These are phyloP conservation scores for Macadamia integrifolia DNA, from an alignment of 164 flowering plant species.

Conservation along the genomic window DNA sequence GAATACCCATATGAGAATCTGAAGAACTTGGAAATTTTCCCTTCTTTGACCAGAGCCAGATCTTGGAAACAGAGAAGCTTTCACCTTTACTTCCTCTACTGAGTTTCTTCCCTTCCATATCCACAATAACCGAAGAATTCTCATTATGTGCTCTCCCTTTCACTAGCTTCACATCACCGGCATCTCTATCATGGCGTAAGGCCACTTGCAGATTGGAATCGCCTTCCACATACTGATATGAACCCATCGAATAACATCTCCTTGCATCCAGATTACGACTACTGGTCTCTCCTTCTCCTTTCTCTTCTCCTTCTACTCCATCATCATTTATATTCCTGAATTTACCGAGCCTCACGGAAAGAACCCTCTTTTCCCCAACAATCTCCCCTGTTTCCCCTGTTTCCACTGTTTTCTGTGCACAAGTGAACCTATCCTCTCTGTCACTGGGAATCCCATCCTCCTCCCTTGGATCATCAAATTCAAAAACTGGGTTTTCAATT, in stretches of 20 bases:
- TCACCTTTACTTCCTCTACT: slow-evolving; percentile 51
- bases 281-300: slow-evolving; percentile 19
- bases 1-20: slow-evolving; percentile 10
- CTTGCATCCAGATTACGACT: slow-evolving; percentile 57
- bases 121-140: slow-evolving; percentile 26
- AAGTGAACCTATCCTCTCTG: slow-evolving; percentile 24
- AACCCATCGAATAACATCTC: slow-evolving; percentile 79
- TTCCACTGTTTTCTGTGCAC: slow-evolving; percentile 20
- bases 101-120: slow-evolving; percentile 49
- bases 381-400: slow-evolving; percentile 25
- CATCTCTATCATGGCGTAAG: slow-evolving; percentile 19
- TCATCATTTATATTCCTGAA: slow-evolving; percentile 43
- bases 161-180: slow-evolving; percentile 16
- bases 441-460: slow-evolving; percentile 26
- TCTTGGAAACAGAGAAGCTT: slow-evolving; percentile 86
- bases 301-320: slow-evolving; percentile 7
- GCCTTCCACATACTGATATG: slow-evolving; percentile 64
- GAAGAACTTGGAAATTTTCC: slow-evolving; percentile 33
- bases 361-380: slow-evolving; percentile 37
- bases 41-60: slow-evolving; percentile 88
- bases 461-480: slow-evolving; percentile 27
- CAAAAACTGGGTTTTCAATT: slow-evolving; percentile 38
- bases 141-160: slow-evolving; percentile 19
- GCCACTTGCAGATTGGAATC: slow-evolving; percentile 50
- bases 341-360: slow-evolving; percentile 75